These are phyloP conservation scores for Coniochaeta hoffmannii DNA, from an alignment of 2,329 filamentous ascomycete species.

Conservation along the genomic window DNA sequence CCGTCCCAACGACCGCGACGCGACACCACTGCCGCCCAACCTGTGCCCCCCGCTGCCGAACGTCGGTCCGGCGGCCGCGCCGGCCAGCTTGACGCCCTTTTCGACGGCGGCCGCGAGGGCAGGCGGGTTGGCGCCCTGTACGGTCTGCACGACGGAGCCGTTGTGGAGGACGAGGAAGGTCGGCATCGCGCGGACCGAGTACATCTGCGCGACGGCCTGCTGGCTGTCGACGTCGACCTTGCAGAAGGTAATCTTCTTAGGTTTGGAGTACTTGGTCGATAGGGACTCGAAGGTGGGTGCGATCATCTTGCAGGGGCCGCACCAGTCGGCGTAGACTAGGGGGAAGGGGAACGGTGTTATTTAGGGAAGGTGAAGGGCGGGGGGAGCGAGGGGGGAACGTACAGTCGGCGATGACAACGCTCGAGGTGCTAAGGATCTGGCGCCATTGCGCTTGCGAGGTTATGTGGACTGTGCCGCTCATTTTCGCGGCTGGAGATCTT, in stretches of 20 bases:
- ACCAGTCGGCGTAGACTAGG: conserved; percentile 91
- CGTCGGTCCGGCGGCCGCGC: conserved; percentile 33
- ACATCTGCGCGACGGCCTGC: conserved; percentile 65
- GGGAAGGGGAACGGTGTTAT: conserved; percentile 9
- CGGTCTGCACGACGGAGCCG: conserved; percentile 63
- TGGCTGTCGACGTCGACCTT: conserved; percentile 90
- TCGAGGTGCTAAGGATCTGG: conserved; percentile 62
- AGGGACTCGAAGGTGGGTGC: conserved; percentile 84
- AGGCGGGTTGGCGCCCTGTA: conserved; percentile 73
- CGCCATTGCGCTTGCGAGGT: conserved; percentile 64
- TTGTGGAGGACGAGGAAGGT: conserved; percentile 89
- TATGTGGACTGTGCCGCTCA: conserved; percentile 48
- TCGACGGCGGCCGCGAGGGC: conserved; percentile 71
- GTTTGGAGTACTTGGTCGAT: conserved; percentile 68
- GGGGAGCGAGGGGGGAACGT: conserved; percentile 30
- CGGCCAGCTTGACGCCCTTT: conserved; percentile 53
- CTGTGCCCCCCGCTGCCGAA: conserved; percentile 52
- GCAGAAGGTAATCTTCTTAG: conserved; percentile 77
- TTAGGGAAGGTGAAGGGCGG: conserved; percentile 12
- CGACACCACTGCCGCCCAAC: conserved; percentile 36
- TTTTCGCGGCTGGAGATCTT: conserved; percentile 14
- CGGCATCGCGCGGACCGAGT: conserved; percentile 81
- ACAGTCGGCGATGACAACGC: conserved; percentile 88
- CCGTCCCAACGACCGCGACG: conserved; percentile 8
- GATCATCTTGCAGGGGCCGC: conserved; percentile 87